Conservation (phyloP, 2,329 filamentous ascomycete genomes). For the Aureobasidium sp. region DNA sequence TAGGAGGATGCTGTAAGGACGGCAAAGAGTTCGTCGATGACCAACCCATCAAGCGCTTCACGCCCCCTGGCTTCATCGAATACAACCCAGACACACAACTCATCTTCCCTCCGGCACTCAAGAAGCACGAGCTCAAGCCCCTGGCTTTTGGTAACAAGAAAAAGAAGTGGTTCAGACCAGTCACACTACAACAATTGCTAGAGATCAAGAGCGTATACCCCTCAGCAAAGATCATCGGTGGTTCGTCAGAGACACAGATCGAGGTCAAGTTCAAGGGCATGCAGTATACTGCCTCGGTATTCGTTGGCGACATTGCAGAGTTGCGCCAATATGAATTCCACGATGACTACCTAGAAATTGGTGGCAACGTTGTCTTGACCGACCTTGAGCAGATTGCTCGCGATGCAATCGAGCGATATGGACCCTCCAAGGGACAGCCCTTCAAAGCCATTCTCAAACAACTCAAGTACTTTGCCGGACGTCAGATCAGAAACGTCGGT, state of each 20-base stretch:
- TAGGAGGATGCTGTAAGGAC: conserved; percentile 24
- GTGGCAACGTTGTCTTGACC: conserved; percentile 85
- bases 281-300: conserved; percentile 82
- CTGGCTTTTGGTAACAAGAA: conserved; percentile 88
- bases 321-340: conserved; percentile 71
- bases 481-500: conserved; percentile 95
- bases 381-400: conserved; percentile 81
- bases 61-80: conserved; percentile 82
- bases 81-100: conserved; percentile 91
- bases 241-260: conserved; percentile 94
- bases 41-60: conserved; percentile 54
- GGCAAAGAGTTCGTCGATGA: conserved; percentile 30
- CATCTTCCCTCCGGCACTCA: conserved; percentile 82
- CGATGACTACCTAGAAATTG: conserved; percentile 78
- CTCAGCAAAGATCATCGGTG: conserved; percentile 85
- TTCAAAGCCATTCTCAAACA: conserved; percentile 92
- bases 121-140: conserved; percentile 71
- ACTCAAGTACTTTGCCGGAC: conserved; percentile 85
- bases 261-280: conserved; percentile 97
- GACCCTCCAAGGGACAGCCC: conserved; percentile 60
- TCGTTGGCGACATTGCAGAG: conserved; percentile 86
- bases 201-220: conserved; percentile 85
- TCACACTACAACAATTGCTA: conserved; percentile 75
- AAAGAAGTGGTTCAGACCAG: conserved; percentile 88
- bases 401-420: conserved; percentile 71